Percentiles rank a stretch among this genome's conserved stretches.
These are phyloP conservation scores for Quercus alba DNA, from an alignment of 306 rosid species.

Conservation along the genomic window DNA sequence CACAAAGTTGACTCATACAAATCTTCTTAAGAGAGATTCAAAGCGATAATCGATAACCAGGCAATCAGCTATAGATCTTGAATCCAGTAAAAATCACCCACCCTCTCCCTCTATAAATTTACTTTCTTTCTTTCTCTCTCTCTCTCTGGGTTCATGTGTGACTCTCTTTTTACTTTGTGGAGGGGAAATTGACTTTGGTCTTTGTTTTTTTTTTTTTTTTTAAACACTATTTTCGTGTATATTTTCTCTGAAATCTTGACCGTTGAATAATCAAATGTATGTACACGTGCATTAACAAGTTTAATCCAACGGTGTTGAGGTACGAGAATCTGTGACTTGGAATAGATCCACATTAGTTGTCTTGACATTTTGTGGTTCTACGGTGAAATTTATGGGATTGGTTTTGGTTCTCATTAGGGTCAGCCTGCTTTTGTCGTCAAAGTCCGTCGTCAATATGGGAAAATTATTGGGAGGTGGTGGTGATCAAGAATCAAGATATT, in stretches of 20 bases:
- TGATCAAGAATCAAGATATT: too few species aligned
- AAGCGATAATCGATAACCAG: constrained; percentile 8
- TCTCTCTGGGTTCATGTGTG: neutral
- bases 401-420: neutral
- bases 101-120: neutral
- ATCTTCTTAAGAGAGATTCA: constrained; percentile 16
- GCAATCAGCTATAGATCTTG: constrained; percentile 39
- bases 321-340: neutral
- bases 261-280: constrained; percentile 10
- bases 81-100: constrained; percentile 20
- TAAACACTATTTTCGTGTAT: constrained; percentile 1
- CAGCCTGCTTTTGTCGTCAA: neutral
- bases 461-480: too few species aligned
- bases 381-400: neutral
- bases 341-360: too few species aligned
- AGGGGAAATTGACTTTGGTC: constrained; percentile 45
- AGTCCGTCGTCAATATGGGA: neutral
- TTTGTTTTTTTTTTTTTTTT: neutral
- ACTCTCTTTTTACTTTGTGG: constrained; percentile 7
- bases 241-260: constrained; percentile 32
- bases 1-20: constrained; percentile 21
- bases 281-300: constrained; percentile 1
- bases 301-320: neutral
- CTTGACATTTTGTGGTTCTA: neutral
- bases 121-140: neutral